Conservation (phyloP, 169 alveolate genomes). For the Plasmodium gonderi region DNA sequence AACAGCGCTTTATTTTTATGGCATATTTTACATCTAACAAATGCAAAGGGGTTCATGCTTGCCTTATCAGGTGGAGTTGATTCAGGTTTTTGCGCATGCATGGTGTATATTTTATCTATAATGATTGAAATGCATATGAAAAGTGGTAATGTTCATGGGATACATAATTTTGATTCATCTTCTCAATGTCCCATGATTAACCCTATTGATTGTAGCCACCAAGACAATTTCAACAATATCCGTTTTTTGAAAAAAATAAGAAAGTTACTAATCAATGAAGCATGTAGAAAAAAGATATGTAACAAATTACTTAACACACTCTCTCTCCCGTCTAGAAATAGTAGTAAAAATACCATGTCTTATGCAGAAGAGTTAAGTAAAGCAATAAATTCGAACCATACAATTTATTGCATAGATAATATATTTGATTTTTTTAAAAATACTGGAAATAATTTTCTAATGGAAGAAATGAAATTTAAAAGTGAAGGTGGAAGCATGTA, state of each 20-base stretch:
- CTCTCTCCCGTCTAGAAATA: constrained; percentile 59
- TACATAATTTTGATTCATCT: no score
- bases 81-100: constrained; percentile 57
- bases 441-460: constrained; percentile 26
- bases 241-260: constrained; percentile 10
- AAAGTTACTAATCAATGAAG: constrained; percentile 15
- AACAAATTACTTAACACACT: constrained; percentile 55
- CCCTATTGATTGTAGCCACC: not conserved
- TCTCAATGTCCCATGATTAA: not conserved
- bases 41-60: constrained; percentile 63
- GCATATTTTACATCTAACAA: constrained; percentile 60
- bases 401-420: constrained; percentile 23
- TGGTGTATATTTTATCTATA: constrained; percentile 56
- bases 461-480: constrained; percentile 38
- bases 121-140: constrained; percentile 37
- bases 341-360: constrained; percentile 43
- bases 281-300: constrained; percentile 41
- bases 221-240: not conserved
- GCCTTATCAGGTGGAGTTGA: constrained; percentile 75
- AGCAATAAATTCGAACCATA: constrained; percentile 50
- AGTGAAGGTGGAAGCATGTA: constrained; percentile 58
- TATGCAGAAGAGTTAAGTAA: constrained; percentile 34
- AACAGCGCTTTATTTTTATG: constrained; percentile 61
- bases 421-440: constrained; percentile 37
- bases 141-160: not conserved